phyloP scores from a whole-genome alignment of 345 rosid species.

The Acer negundo region DNA sequence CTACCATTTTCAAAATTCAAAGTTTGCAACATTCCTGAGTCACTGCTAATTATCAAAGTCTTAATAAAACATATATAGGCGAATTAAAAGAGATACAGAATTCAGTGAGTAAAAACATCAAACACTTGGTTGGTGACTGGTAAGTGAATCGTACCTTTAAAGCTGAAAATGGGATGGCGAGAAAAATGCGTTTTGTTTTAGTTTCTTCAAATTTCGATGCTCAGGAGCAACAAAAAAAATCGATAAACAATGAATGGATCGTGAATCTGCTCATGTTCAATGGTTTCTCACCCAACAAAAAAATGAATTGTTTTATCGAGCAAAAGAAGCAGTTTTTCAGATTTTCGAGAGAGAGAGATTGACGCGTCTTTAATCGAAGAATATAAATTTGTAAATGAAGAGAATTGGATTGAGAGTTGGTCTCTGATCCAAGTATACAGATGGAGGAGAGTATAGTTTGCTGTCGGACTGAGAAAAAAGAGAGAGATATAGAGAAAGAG shows the following conservation, averaged over 20 bases:
- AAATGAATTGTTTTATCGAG: too few relatives aligned
- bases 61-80: too few relatives aligned
- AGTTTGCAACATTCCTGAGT: neutral
- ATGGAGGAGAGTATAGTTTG: neutral
- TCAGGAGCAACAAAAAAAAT: too few relatives aligned
- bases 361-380: too few relatives aligned
- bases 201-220: neutral
- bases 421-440: neutral
- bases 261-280: too few relatives aligned
- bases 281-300: too few relatives aligned
- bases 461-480: too few relatives aligned
- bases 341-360: too few relatives aligned
- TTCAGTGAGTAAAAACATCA: neutral
- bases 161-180: neutral
- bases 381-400: too few relatives aligned
- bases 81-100: neutral
- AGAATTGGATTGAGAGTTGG: neutral
- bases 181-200: neutral
- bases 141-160: neutral
- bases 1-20: neutral
- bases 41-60: neutral
- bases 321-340: too few relatives aligned
- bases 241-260: too few relatives aligned
- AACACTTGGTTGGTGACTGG: neutral
- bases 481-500: too few relatives aligned